A percentile compares a stretch with the other conserved stretches of the same genome.
phyloP scores from a whole-genome alignment of 2,329 filamentous ascomycete species.

The Dothistroma septosporum region DNA sequence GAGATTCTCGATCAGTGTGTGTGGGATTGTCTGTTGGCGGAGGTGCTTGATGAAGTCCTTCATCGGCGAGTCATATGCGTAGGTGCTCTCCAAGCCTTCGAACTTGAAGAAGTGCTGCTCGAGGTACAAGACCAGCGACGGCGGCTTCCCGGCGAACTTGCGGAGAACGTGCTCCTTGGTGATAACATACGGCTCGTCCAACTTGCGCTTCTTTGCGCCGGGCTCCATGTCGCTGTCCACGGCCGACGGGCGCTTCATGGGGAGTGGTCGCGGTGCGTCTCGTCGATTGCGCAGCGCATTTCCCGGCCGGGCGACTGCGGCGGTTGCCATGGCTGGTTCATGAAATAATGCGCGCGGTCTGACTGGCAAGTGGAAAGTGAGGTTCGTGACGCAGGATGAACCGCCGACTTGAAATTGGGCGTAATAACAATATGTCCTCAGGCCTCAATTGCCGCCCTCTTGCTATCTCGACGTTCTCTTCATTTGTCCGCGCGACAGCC shows the following conservation, averaged over 20 bases:
- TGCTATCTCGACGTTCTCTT: background rate
- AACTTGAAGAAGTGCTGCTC: slow-evolving; percentile 84
- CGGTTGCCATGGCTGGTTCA: slow-evolving; percentile 31
- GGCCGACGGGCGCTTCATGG: slow-evolving; percentile 30
- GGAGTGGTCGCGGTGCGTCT: slow-evolving; percentile 38
- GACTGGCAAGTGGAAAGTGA: background rate
- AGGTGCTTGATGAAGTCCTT: slow-evolving; percentile 70
- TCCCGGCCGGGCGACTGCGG: slow-evolving; percentile 32
- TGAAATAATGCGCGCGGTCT: background rate
- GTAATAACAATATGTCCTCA: background rate
- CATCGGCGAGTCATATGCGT: slow-evolving; percentile 91
- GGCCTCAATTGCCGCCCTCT: background rate
- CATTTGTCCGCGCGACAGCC: background rate
- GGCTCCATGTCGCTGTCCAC: slow-evolving; percentile 24
- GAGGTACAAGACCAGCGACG: slow-evolving; percentile 82
- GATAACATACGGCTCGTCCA: slow-evolving; percentile 52
- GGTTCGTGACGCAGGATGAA: background rate
- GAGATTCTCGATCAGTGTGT: slow-evolving; percentile 81
- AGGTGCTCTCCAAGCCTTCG: slow-evolving; percentile 89
- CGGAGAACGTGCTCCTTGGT: slow-evolving; percentile 74
- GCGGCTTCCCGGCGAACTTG: slow-evolving; percentile 67
- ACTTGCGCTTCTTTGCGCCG: slow-evolving; percentile 26
- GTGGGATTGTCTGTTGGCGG: slow-evolving; percentile 70
- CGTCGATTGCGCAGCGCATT: slow-evolving; percentile 43
- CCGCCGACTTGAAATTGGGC: background rate